phyloP scores from a whole-genome alignment of 495 filamentous ascomycete genomes.

The Talaromyces proteolyticus region DNA sequence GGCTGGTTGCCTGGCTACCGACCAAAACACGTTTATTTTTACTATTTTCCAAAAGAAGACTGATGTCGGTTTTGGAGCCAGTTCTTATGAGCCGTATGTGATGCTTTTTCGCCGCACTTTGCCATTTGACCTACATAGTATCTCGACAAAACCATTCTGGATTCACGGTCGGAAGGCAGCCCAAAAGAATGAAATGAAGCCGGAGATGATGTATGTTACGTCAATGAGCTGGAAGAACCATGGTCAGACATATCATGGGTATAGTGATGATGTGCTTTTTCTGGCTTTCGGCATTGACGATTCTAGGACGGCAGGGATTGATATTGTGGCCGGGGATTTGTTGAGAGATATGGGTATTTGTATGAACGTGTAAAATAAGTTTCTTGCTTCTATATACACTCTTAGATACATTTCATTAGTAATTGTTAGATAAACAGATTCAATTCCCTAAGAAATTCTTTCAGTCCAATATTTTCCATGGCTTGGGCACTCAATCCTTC shows the following conservation, averaged over 20 bases:
- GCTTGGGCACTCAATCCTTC: no score
- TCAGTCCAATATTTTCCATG: no score
- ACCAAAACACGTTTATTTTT: conserved; percentile 42
- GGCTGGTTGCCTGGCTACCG: conserved; percentile 24
- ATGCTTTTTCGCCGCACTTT: conserved; percentile 36
- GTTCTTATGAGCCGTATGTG: conserved; percentile 49
- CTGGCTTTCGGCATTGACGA: conserved; percentile 47
- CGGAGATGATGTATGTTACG: conserved; percentile 45
- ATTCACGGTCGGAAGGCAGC: conserved; percentile 32
- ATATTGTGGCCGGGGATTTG: conserved; percentile 40
- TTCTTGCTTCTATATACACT: no score
- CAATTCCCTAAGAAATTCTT: no score
- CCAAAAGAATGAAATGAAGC: conserved; percentile 10
- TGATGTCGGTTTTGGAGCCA: conserved; percentile 29
- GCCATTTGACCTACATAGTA: conserved; percentile 42
- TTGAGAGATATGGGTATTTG: conserved; percentile 29
- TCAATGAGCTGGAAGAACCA: conserved; percentile 44
- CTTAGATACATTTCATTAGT: no score
- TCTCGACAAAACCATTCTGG: conserved; percentile 46
- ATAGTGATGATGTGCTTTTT: conserved; percentile 43
- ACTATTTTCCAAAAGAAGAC: conserved; percentile 48
- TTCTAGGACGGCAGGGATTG: conserved; percentile 30
- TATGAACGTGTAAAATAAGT: no score
- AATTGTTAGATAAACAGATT: no score
- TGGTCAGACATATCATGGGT: conserved; percentile 40